phyloP scores from a whole-genome alignment of 306 rosid genomes.

The Lagenaria siceraria region DNA sequence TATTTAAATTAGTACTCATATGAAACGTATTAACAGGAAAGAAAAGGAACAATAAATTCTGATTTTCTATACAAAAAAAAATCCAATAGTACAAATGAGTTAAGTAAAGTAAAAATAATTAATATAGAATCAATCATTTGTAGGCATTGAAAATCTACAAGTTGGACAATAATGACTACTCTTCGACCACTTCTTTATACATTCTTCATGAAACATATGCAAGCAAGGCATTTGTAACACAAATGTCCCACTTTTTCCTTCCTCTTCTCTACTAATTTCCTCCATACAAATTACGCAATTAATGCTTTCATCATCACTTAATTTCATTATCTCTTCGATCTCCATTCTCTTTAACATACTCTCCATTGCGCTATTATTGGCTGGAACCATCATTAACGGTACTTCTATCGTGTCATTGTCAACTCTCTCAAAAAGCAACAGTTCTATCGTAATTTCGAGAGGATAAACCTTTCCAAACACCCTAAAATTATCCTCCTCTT shows the following conservation, averaged over 20 bases:
- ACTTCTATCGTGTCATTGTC: no score
- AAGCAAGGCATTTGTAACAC: conserved; percentile 1
- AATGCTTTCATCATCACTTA: no score
- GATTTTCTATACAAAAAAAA: no score
- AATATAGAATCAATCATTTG: neutral
- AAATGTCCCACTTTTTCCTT: neutral
- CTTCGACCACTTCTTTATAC: conserved; percentile 6
- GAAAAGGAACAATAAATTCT: no score
- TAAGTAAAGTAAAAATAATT: no score
- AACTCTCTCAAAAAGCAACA: no score
- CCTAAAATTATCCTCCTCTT: neutral
- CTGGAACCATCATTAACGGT: neutral
- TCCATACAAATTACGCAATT: conserved; percentile 4
- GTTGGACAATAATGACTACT: conserved; percentile 6
- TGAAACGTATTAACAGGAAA: no score
- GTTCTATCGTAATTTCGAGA: neutral
- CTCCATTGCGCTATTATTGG: neutral
- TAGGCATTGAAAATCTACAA: conserved; percentile 12
- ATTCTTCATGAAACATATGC: conserved; percentile 11
- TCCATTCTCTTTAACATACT: neutral
- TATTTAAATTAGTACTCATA: no score
- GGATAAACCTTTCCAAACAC: neutral
- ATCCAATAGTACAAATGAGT: no score
- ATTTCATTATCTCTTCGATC: neutral
- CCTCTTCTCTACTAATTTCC: neutral